These are phyloP conservation scores for Handroanthus guayacan DNA, from an alignment of 257 asterid species.

Conservation along the genomic window DNA sequence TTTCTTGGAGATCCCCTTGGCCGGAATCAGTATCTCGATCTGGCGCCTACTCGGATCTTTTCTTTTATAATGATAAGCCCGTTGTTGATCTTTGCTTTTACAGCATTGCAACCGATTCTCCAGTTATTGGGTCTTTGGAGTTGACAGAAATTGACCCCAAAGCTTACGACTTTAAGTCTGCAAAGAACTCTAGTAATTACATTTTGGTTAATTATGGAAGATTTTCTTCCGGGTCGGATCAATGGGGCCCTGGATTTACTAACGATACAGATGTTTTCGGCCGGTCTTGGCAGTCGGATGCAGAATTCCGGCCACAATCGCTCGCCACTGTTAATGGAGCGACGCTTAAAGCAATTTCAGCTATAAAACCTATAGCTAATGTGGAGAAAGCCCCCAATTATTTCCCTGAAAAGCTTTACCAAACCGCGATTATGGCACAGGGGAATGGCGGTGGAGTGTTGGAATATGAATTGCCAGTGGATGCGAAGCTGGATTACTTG, in stretches of 20 bases:
- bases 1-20: constrained; percentile 95
- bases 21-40: constrained; percentile 59
- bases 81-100: constrained; percentile 78
- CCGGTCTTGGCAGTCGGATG: constrained; percentile 84
- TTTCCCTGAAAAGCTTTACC: constrained; percentile 79
- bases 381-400: constrained; percentile 73
- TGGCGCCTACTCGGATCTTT: constrained; percentile 93
- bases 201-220: constrained; percentile 84
- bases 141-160: constrained; percentile 55
- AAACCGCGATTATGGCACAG: constrained; percentile 63
- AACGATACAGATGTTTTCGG: constrained; percentile 84
- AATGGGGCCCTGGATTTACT: constrained; percentile 95
- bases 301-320: constrained; percentile 43
- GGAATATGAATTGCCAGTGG: constrained; percentile 76
- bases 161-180: constrained; percentile 54
- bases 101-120: constrained; percentile 96
- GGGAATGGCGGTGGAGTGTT: constrained; percentile 61
- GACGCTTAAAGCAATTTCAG: constrained; percentile 66
- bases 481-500: constrained; percentile 89
- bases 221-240: constrained; percentile 79
- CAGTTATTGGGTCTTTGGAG: constrained; percentile 77
- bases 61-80: constrained; percentile 55
- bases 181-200: constrained; percentile 43
- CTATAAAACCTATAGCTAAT: constrained; percentile 49
- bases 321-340: constrained; percentile 45